A percentile compares a stretch with the other conserved stretches of the same genome.
Evolutionary conservation across 2,329 filamentous ascomycete genomes (phyloP).

Genomic region (Trichoderma semiorbis): DNA sequence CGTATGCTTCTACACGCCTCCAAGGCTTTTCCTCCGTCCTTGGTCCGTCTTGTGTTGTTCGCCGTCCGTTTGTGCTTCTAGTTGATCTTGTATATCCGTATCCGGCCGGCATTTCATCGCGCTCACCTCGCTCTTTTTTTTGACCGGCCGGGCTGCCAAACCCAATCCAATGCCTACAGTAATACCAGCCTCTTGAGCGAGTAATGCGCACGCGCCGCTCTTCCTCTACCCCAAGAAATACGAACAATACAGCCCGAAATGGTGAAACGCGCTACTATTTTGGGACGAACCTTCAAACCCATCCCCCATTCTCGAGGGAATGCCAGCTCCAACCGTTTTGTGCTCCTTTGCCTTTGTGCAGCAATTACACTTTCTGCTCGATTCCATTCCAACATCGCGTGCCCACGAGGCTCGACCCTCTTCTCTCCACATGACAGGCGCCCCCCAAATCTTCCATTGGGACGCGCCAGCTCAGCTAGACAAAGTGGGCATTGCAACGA

Average conservation of each 20-base stretch:
- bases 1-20: background rate
- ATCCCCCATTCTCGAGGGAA: background rate
- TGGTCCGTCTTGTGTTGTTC: too few relatives aligned
- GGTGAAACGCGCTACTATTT: constrained; percentile 14
- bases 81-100: too few relatives aligned
- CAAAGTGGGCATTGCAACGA: background rate
- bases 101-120: background rate
- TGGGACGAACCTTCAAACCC: background rate
- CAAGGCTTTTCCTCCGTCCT: background rate
- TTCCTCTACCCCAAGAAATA: background rate
- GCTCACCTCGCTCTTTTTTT: background rate
- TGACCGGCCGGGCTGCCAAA: background rate
- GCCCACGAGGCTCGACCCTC: background rate
- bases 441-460: background rate
- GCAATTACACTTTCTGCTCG: background rate
- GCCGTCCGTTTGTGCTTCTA: too few relatives aligned
- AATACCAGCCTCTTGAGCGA: background rate
- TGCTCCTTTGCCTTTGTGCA: background rate
- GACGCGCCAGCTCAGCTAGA: background rate
- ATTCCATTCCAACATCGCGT: background rate
- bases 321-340: background rate
- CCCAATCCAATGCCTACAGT: too few relatives aligned
- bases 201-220: background rate
- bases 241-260: background rate
- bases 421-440: background rate